phyloP scores from a whole-genome alignment of 371 early-diverging fungal species.

The Funneliformis caledonium region DNA sequence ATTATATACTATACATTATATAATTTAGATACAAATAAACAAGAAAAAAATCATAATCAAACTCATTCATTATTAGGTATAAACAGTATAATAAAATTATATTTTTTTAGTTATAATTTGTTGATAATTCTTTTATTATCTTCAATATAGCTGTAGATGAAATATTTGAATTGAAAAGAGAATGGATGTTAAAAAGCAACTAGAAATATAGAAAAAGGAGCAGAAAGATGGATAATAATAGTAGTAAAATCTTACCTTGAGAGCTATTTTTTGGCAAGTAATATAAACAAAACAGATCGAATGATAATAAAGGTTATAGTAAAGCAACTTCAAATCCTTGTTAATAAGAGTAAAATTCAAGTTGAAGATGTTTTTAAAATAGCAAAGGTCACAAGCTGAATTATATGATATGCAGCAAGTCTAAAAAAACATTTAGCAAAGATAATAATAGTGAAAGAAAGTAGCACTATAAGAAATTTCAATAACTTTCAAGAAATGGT shows the following conservation, averaged over 20 bases:
- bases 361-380: not conserved
- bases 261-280: not conserved
- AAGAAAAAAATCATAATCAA: constrained; percentile 1
- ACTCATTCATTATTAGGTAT: no score
- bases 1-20: not conserved
- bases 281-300: not conserved
- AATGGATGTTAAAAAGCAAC: constrained; percentile 1
- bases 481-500: not conserved
- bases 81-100: not conserved
- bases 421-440: not conserved
- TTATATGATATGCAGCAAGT: not conserved
- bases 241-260: not conserved
- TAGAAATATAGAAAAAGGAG: constrained; percentile 5
- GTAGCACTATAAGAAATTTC: not conserved
- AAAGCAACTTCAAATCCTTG: constrained; percentile 8
- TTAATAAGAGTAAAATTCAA: not conserved
- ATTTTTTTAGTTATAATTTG: not conserved
- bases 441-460: not conserved
- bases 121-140: not conserved
- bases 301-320: not conserved
- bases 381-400: not conserved
- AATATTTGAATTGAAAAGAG: not conserved
- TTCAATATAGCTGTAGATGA: not conserved
- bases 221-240: not conserved
- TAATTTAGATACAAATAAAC: not conserved